Evolutionary conservation across 345 rosid species (phyloP), one percentile per base, ranked within the genome.

Genomic region (Corymbia maculata): DNA sequence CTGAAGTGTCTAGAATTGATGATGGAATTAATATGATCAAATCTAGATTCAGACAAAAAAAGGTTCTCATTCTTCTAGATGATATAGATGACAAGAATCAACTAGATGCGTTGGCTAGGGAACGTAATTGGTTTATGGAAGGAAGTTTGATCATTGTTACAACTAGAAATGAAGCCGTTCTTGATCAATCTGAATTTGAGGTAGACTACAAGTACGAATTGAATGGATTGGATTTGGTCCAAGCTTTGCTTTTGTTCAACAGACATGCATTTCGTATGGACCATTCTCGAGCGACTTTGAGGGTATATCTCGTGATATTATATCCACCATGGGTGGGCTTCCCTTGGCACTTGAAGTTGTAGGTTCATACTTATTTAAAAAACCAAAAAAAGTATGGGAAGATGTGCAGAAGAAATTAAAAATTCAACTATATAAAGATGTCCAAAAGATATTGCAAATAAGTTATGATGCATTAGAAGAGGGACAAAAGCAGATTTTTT

Each of bases 181-280:
- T 61, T 12, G 68, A 28, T 28, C 68, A 61, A 28, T 12, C 68
- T 3, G 0, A 28, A 28, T 61, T 61, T 0, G 16, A 26, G 32
- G 68, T 61, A 1, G 32, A 28, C 8, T 28, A 11, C 68, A 6
- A 28, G 15, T 64, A 64, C n/a, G 36, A 64, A 28, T 13, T 64
- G 36, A 3, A 64, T 1, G 32, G 0, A 64, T 3, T 64, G 4
- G 5, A n/a, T 13, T 0, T 0, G 17, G 8, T 0, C 9, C 9
- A 28, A 0, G 1, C 70, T 64, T 0, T 64, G 2, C 36, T 64
- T 64, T 13, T 64, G 1, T 64, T 64, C 6, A 64, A 64, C 0
- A 64, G 1, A 28, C 17, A 64, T 13, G 70, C 70, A 13, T 64
- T 64, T 64, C 17, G 2, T 64, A 64, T 0, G 70, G 17, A 64